Conservation (phyloP, 345 rosid species). For the Lumnitzera racemosa region DNA sequence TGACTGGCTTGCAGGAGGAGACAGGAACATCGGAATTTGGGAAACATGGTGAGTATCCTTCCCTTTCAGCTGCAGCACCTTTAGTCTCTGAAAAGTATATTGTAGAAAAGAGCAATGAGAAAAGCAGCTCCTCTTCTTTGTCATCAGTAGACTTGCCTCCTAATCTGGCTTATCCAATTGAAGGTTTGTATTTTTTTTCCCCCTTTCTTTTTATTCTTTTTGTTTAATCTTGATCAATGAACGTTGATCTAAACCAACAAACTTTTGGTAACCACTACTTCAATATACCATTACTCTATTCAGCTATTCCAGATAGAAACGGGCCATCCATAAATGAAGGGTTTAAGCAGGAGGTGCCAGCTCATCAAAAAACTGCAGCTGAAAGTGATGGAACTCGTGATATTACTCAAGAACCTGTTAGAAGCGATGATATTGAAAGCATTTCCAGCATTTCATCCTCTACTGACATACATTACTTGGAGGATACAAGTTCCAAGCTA, state of each 20-base stretch:
- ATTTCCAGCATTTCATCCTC: slow-evolving; percentile 12
- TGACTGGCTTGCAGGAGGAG: slow-evolving; percentile 26
- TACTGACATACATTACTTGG: neutral
- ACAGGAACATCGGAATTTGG: slow-evolving; percentile 16
- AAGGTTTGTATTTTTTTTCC: slow-evolving; percentile 6
- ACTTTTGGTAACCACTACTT: slow-evolving; percentile 3
- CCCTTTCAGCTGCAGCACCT: slow-evolving; percentile 10
- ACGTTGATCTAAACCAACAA: neutral
- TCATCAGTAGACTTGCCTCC: slow-evolving; percentile 16
- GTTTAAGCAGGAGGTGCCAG: slow-evolving; percentile 5
- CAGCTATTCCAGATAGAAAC: slow-evolving; percentile 1
- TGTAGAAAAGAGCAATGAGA: slow-evolving; percentile 14
- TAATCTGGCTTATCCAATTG: slow-evolving; percentile 7
- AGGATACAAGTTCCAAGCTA: neutral
- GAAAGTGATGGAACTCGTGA: neutral
- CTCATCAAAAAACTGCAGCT: neutral
- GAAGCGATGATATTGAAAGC: neutral
- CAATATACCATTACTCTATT: neutral
- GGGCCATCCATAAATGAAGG: neutral
- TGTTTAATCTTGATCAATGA: neutral
- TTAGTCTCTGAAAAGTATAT: slow-evolving; percentile 15
- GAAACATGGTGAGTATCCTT: slow-evolving; percentile 12
- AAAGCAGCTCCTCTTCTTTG: slow-evolving; percentile 11
- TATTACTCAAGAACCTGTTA: neutral
- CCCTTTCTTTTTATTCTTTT: neutral